Evolutionary conservation across 1,284 basidiomycete genomes (phyloP).

Genomic region (Heterobasidion parviporum): DNA sequence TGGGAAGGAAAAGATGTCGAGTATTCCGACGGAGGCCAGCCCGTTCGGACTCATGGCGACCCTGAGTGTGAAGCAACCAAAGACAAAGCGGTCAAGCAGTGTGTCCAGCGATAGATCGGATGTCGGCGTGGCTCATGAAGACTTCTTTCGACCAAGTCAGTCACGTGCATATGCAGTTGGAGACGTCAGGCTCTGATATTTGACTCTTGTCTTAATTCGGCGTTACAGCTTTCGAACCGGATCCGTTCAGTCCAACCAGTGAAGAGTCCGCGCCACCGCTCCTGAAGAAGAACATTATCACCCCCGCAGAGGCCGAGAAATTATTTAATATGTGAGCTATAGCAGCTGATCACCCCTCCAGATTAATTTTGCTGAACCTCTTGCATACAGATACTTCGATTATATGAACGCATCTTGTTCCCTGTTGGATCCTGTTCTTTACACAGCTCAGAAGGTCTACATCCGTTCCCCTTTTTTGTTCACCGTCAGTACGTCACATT

Average conservation of each 20-base stretch:
- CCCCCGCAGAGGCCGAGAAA: constrained; percentile 63
- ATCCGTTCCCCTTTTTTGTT: constrained; percentile 74
- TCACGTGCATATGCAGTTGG: neutral
- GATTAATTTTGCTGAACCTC: constrained; percentile 5
- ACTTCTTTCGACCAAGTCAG: constrained; percentile 61
- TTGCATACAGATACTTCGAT: constrained; percentile 52
- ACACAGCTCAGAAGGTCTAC: constrained; percentile 66
- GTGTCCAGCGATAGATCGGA: constrained; percentile 30
- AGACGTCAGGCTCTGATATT: no score
- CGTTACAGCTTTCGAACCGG: constrained; percentile 35
- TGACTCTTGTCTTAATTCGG: neutral
- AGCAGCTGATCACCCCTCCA: neutral
- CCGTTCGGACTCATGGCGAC: constrained; percentile 68
- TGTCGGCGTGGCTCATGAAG: constrained; percentile 52
- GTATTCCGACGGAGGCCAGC: constrained; percentile 48
- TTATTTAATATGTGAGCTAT: constrained; percentile 67
- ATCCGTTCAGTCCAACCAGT: constrained; percentile 23
- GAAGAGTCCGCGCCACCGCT: constrained; percentile 52
- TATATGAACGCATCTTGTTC: constrained; percentile 69
- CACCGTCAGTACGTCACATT: constrained; percentile 60
- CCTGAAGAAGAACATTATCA: constrained; percentile 60
- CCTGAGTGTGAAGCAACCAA: constrained; percentile 40
- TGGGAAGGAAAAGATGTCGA: constrained; percentile 34
- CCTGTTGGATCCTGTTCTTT: constrained; percentile 66
- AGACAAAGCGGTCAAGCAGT: constrained; percentile 22